phyloP scores from a whole-genome alignment of 1,284 basidiomycete genomes.

The Singerocomus inundabilis region DNA sequence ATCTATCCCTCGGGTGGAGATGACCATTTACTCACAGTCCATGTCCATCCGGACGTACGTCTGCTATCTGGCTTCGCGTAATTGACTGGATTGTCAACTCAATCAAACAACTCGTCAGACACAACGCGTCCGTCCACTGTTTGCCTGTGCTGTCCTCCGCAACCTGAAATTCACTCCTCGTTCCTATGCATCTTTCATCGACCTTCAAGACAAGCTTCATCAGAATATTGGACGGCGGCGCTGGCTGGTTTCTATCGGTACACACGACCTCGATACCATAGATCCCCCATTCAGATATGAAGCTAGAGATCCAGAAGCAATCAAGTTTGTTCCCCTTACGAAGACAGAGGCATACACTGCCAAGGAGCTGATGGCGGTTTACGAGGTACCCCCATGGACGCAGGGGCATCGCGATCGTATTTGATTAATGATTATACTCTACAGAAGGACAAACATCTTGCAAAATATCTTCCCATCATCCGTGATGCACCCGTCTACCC shows the following conservation, averaged over 20 bases:
- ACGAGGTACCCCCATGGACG: constrained; percentile 65
- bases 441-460: constrained; percentile 89
- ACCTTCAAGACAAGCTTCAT: constrained; percentile 97
- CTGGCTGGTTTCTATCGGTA: constrained; percentile 94
- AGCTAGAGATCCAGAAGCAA: constrained; percentile 83
- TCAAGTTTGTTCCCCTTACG: constrained; percentile 77
- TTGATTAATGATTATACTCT: neutral
- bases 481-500: constrained; percentile 95
- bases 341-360: constrained; percentile 64
- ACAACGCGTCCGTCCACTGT: constrained; percentile 83
- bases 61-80: neutral
- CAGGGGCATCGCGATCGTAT: neutral
- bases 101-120: constrained; percentile 46
- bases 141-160: constrained; percentile 89
- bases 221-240: constrained; percentile 92
- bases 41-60: constrained; percentile 68
- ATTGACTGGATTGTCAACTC: neutral
- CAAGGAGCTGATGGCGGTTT: constrained; percentile 79
- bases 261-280: constrained; percentile 94
- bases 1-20: constrained; percentile 67
- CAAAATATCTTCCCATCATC: constrained; percentile 90
- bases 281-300: constrained; percentile 90
- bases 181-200: constrained; percentile 97
- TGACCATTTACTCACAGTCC: constrained; percentile 63
- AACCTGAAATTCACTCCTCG: constrained; percentile 86